A percentile compares a stretch with the other conserved stretches of the same genome.
Evolutionary conservation across 2,329 filamentous ascomycete species (phyloP).

Genomic region (Talaromyces sp.): DNA sequence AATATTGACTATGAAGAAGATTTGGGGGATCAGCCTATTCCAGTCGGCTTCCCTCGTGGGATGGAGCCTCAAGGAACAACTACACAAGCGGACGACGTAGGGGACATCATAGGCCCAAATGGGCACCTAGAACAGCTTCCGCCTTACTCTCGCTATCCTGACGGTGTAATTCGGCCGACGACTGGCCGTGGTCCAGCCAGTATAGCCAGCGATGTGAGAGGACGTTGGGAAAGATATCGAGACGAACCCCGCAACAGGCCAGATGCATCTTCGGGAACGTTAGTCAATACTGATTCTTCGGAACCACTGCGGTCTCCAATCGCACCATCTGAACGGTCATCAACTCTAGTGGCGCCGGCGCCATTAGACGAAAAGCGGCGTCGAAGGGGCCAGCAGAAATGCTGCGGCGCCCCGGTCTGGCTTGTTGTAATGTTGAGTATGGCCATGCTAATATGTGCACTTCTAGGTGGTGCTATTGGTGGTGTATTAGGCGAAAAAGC

Average conservation of each 20-base stretch:
- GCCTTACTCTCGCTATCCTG: conserved; percentile 84
- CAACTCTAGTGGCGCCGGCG: conserved; percentile 17
- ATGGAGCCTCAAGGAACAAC: conserved; percentile 61
- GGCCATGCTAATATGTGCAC: conserved; percentile 45
- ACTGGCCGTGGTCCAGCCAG: conserved; percentile 38
- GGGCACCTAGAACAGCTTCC: conserved; percentile 88
- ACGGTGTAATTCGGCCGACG: conserved; percentile 60
- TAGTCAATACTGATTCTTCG: conserved; percentile 17
- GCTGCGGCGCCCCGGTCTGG: conserved; percentile 51
- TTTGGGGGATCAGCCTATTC: conserved; percentile 45
- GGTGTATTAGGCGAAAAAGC: conserved; percentile 48
- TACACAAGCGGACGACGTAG: conserved; percentile 64
- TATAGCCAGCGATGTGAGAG: conserved; percentile 21
- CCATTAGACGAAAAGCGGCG: conserved; percentile 42
- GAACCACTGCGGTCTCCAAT: conserved; percentile 18
- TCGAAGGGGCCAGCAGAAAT: conserved; percentile 40
- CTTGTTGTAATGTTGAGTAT: conserved; percentile 44
- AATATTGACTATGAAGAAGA: conserved; percentile 61
- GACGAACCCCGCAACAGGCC: conserved; percentile 30
- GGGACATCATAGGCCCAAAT: conserved; percentile 78
- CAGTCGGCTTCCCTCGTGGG: conserved; percentile 69
- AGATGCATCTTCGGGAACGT: conserved; percentile 29
- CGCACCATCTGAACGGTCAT: conserved; percentile 17
- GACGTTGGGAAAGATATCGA: conserved; percentile 21
- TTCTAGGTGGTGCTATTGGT: conserved; percentile 52